Evolutionary conservation across 768 basidiomycete genomes (phyloP).

Genomic region (Leccinum fibrillosum): DNA sequence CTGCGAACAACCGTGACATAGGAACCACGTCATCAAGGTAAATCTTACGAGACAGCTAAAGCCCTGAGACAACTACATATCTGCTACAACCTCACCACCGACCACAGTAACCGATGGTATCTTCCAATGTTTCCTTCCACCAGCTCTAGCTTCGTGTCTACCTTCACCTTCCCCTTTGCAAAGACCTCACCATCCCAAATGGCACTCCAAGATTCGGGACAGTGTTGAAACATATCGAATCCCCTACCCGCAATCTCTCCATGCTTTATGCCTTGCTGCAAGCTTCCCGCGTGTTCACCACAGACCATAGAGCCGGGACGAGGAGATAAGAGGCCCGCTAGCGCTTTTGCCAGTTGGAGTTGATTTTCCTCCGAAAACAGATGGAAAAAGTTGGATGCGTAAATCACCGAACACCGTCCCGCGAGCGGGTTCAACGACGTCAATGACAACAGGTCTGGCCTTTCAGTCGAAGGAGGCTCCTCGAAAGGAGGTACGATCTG

Average conservation of each 20-base stretch:
- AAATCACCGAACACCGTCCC: slow-evolving; percentile 48
- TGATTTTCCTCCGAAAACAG: slow-evolving; percentile 31
- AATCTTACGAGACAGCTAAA: slow-evolving; percentile 3
- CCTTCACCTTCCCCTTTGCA: slow-evolving; percentile 11
- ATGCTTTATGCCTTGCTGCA: background rate
- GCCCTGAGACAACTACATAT: background rate
- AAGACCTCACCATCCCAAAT: slow-evolving; percentile 40
- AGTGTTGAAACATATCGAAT: slow-evolving; percentile 28
- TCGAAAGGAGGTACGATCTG: slow-evolving; percentile 30
- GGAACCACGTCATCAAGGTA: slow-evolving; percentile 58
- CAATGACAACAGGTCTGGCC: slow-evolving; percentile 32
- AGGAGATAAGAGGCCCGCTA: slow-evolving; percentile 29
- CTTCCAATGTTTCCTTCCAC: background rate
- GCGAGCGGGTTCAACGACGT: slow-evolving; percentile 46
- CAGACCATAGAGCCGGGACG: slow-evolving; percentile 32
- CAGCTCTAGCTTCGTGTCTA: background rate
- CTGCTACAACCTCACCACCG: slow-evolving; percentile 14
- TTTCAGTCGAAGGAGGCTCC: slow-evolving; percentile 17
- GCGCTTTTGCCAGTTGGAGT: slow-evolving; percentile 22
- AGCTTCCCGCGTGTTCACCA: slow-evolving; percentile 23
- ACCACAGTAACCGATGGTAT: slow-evolving; percentile 26
- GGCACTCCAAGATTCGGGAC: slow-evolving; percentile 33
- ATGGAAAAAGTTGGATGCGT: slow-evolving; percentile 48
- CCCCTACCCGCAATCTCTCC: background rate
- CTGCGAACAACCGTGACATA: slow-evolving; percentile 21